A percentile compares a stretch with the other conserved stretches of the same genome.
Evolutionary conservation across 768 basidiomycete species (phyloP).

Genomic region (Tylopilus balloui): DNA sequence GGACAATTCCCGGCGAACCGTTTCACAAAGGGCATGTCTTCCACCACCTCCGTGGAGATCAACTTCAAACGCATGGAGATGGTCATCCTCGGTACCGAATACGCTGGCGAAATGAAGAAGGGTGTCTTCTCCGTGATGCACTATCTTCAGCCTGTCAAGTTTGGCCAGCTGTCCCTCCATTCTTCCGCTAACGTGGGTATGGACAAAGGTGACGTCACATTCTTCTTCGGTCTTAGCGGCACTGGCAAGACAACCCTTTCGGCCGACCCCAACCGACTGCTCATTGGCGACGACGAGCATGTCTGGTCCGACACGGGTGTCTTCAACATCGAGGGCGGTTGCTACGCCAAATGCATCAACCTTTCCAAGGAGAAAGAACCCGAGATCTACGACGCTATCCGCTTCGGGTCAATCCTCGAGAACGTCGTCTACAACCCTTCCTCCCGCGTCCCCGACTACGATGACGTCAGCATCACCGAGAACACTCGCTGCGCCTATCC

Average conservation of each 20-base stretch:
- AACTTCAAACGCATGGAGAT: conserved; percentile 99
- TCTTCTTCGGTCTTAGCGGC: conserved; percentile 98
- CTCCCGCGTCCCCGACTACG: conserved; percentile 85
- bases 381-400: conserved; percentile 93
- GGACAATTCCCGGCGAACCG: conserved; percentile 99
- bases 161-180: conserved; percentile 95
- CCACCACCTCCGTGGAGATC: conserved; percentile 97
- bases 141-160: conserved; percentile 98
- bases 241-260: conserved; percentile 99
- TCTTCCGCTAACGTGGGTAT: conserved; percentile 96
- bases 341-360: conserved; percentile 98
- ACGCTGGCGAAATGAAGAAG: conserved; percentile 99
- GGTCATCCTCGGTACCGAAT: conserved; percentile 98
- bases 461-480: conserved; percentile 95
- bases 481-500: conserved; percentile 99
- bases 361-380: conserved; percentile 97
- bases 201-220: conserved; percentile 84
- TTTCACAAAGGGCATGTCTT: conserved; percentile 99
- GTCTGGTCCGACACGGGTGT: conserved; percentile 99
- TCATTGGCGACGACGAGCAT: conserved; percentile 99
- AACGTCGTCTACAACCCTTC: conserved; percentile 95
- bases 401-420: conserved; percentile 95
- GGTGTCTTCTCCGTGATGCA: conserved; percentile 99
- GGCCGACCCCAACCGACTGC: conserved; percentile 86
- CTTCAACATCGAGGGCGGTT: conserved; percentile 99